Percentiles rank a stretch among this genome's conserved stretches.
These are phyloP conservation scores for Porphyra umbilicalis DNA, from an alignment of 31 red algal species.

Conservation along the genomic window DNA sequence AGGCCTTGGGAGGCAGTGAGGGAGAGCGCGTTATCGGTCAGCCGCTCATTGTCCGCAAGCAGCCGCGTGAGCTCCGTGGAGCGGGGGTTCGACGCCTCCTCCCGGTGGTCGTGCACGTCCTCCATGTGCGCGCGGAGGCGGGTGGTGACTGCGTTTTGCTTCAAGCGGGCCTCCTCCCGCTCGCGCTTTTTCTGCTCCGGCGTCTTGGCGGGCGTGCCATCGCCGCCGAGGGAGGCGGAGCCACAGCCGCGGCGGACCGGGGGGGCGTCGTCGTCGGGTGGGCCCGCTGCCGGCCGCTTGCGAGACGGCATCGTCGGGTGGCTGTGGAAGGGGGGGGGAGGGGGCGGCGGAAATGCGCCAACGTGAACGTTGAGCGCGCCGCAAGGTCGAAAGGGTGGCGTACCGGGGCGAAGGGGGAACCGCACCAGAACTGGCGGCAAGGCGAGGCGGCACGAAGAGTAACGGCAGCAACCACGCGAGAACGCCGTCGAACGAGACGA, in stretches of 20 bases:
- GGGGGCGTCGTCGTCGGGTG: background rate
- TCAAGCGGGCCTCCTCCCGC: background rate
- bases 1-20: constrained; percentile 41
- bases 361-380: no score
- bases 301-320: background rate
- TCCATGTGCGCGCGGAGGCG: background rate
- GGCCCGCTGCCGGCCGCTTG: background rate
- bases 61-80: background rate
- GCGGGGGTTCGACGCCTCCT: background rate
- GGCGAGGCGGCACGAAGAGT: no score
- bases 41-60: background rate
- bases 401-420: no score
- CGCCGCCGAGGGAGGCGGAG: background rate
- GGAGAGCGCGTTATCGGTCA: constrained; percentile 15
- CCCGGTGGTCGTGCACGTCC: background rate
- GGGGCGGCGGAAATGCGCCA: no score
- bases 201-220: background rate
- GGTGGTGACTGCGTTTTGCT: background rate
- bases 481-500: no score
- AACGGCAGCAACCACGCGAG: no score
- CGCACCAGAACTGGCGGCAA: no score
- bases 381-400: no score
- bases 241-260: background rate
- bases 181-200: background rate
- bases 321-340: no score